Base-by-base conservation (phyloP, 202 grass and related monocot genomes). In the Carex sylvatica region DNA sequence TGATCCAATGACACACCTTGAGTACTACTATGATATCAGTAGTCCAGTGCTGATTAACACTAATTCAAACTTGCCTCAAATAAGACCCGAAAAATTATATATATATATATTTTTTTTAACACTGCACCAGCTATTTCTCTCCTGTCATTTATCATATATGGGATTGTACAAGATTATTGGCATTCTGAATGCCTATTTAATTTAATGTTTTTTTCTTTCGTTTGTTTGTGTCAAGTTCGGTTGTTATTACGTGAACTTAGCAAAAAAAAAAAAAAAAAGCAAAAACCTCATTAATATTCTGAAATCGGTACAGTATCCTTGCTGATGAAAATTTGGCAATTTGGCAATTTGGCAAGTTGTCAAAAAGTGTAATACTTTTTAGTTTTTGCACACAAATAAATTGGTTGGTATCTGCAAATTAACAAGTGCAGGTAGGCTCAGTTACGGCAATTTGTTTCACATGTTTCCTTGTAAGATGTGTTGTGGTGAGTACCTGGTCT, bases 381-480 rank as follows among this genome's bases (percentile, higher is more conserved):
- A 18, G 23, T 53, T 55, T 20, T 66, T 35, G 33, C 9, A 20
- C 66, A 44, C 52, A 26, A 66, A 81, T 51, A 82, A 66, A 53
- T 52, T 46, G 8, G 15, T 55, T 68, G 6, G 4, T 53, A 69
- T 68, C 42, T 82, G 80, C 11, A 81, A 80, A 64, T 80, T 22
- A 46, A 65, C 4, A 65, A 42, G 14, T 13, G 83, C 86, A 97
- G 94, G 94, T 93, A 47, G 94, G 94, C 67, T 90, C 91, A 14
- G 89, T 97, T 51, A 92, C 91, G 47, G 86, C 82, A 81, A 97
- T 97, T 74, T 97, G 94, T 65, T 90, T 86, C 62, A 82, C 88
- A 19, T 97, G 94, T 83, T 97, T 97, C 85, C 85, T 97, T 76
- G 88, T 97, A 76, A 93, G 91, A 92, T 89, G 89, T 68, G 59